Conservation (phyloP, 1,139 yeast genomes). For the Sugiyamaella novakii region DNA sequence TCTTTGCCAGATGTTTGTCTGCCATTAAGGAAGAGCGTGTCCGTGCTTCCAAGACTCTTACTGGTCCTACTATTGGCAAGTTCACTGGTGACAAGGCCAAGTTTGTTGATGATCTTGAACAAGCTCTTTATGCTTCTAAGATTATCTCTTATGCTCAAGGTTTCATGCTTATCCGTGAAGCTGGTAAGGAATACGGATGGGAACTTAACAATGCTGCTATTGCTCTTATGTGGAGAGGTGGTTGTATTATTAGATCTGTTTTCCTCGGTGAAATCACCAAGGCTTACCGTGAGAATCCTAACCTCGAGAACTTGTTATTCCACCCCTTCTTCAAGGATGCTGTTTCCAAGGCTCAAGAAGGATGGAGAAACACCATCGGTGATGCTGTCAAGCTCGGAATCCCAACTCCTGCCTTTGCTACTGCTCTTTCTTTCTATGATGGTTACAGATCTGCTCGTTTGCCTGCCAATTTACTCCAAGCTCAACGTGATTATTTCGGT, state of each 20-base stretch:
- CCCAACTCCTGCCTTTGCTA: conserved; percentile 96
- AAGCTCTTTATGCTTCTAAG: conserved; percentile 98
- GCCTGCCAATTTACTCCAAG: conserved; percentile 98
- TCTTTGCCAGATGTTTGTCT: conserved; percentile 93
- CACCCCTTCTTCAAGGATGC: conserved; percentile 93
- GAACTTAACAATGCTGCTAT: conserved; percentile 96
- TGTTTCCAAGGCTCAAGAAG: conserved; percentile 87
- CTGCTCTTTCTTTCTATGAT: conserved; percentile 97
- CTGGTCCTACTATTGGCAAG: conserved; percentile 65
- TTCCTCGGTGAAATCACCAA: conserved; percentile 96
- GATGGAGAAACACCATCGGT: conserved; percentile 90
- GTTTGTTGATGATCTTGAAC: conserved; percentile 93
- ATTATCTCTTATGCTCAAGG: conserved; percentile 99
- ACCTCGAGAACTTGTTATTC: conserved; percentile 92
- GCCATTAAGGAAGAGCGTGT: conserved; percentile 90
- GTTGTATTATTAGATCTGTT: conserved; percentile 98
- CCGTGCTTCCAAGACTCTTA: conserved; percentile 73
- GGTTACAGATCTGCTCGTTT: conserved; percentile 95
- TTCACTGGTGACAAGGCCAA: conserved; percentile 72
- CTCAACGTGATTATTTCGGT: conserved; percentile 99
- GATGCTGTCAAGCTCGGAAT: conserved; percentile 82
- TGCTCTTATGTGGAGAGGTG: conserved; percentile 99
- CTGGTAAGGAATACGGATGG: conserved; percentile 97
- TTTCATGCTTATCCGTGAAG: conserved; percentile 98
- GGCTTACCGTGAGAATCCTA: conserved; percentile 93